Evolutionary conservation across 495 filamentous ascomycete species (phyloP), one percentile per base, ranked within the genome.

Genomic region (Penicillium samsonianum): DNA sequence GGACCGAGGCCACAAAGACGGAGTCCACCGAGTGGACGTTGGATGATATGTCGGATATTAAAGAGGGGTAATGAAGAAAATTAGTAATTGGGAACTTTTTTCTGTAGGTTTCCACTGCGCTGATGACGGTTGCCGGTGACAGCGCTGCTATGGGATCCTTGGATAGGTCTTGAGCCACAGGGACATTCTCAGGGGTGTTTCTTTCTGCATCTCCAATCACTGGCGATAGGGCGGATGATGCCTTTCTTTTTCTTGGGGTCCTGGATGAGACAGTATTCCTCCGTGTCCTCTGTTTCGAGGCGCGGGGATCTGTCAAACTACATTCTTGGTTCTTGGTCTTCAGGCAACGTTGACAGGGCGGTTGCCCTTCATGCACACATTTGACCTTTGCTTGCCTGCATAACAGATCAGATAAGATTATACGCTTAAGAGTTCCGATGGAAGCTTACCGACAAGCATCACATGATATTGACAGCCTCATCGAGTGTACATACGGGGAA

Each of bases 391-490:
- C 70, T 56, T 70, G 69, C 14, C 73, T 77, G 42, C 16, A 16
- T 4, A 19, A 47, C 41, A 50, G 17, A 10, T 33, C 2, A 54
- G 30, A n/a, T n/a, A n/a, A 35, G 4, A 9, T 44, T 0, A 22
- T 49, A 31, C 11, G 10, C 1, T 11, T 50, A 11, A 16, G 7
- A 5, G 14, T 19, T 16, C 3, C n/a, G 35, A 23, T 25, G 4
- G 47, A 14, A 20, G 49, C 63, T 31, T 60, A 76, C 73, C 74
- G 70, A 61, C 74, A 78, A 53, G 61, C 61, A 61, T 72, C 68
- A 66, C 74, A 78, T 30, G 74, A 78, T 60, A 75, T 73, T 30
- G 74, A 78, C 38, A 78, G 59, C 25, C 74, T 66, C 74, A 78
- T 77, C 47, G 55, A 57, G 55, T 25, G 14, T 47, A 37, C 38